Evolutionary conservation across 164 flowering plant species (phyloP).

Genomic region (Vitis labrusca): DNA sequence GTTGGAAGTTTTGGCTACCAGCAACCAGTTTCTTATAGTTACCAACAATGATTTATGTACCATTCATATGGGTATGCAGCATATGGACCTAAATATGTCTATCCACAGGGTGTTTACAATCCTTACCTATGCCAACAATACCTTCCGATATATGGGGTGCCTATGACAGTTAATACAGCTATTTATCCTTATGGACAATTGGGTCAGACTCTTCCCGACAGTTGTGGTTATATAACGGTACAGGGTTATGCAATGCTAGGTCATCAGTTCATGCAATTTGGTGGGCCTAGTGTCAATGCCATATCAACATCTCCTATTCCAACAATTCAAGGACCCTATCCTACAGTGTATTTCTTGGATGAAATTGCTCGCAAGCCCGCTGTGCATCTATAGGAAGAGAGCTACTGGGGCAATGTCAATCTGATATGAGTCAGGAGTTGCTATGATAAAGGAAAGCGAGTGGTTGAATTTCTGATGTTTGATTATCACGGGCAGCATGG

Average conservation of each 20-base stretch:
- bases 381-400: too few relatives aligned
- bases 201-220: constrained; percentile 66
- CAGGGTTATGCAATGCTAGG: constrained; percentile 83
- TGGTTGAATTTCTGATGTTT: too few relatives aligned
- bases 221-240: constrained; percentile 62
- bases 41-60: too few relatives aligned
- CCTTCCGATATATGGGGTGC: constrained; percentile 83
- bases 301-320: constrained; percentile 67
- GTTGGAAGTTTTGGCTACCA: too few relatives aligned
- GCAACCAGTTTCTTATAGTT: too few relatives aligned
- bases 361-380: too few relatives aligned
- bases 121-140: constrained; percentile 85
- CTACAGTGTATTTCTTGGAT: constrained; percentile 29
- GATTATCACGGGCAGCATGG: too few relatives aligned
- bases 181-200: constrained; percentile 74
- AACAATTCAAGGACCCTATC: constrained; percentile 71
- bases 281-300: constrained; percentile 68
- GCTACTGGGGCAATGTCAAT: too few relatives aligned
- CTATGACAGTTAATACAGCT: constrained; percentile 62
- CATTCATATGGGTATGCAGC: too few relatives aligned
- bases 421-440: too few relatives aligned
- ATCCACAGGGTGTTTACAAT: constrained; percentile 84
- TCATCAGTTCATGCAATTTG: constrained; percentile 75
- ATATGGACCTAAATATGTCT: constrained; percentile 77
- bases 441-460: too few relatives aligned